phyloP scores from a whole-genome alignment of 2,329 filamentous ascomycete species.

The Aspergillus sclerotialis region DNA sequence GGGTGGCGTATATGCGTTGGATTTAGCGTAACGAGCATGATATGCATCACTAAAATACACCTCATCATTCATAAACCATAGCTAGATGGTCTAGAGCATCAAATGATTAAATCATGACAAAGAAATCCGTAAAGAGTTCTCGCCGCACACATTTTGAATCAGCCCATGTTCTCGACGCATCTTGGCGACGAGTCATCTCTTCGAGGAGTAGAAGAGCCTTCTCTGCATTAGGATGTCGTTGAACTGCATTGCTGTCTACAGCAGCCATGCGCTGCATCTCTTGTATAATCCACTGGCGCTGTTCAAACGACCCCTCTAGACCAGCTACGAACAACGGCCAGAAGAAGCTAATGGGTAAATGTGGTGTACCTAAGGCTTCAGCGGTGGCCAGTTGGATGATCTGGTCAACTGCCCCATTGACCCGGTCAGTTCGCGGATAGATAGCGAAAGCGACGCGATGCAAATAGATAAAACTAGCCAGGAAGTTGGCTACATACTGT shows the following conservation, averaged over 20 bases:
- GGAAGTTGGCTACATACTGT: constrained; percentile 28
- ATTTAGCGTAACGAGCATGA: no score
- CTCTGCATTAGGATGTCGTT: constrained; percentile 25
- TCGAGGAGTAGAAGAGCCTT: constrained; percentile 24
- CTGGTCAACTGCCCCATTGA: constrained; percentile 27
- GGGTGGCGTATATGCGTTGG: background rate
- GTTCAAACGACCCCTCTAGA: constrained; percentile 22
- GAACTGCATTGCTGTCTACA: constrained; percentile 1
- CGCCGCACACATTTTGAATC: constrained; percentile 27
- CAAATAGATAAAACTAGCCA: constrained; percentile 29
- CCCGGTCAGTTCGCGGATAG: constrained; percentile 29
- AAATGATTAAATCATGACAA: constrained; percentile 26
- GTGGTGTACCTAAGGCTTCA: constrained; percentile 13
- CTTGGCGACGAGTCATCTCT: constrained; percentile 29
- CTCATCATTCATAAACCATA: no score
- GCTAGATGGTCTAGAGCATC: no score
- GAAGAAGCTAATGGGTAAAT: constrained; percentile 24
- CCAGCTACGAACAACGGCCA: constrained; percentile 31
- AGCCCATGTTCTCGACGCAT: constrained; percentile 26
- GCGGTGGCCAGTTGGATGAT: constrained; percentile 28
- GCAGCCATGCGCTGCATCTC: constrained; percentile 27
- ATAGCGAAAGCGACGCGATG: constrained; percentile 32
- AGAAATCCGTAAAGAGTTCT: constrained; percentile 28
- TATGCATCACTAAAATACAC: no score
- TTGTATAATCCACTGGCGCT: constrained; percentile 26